A percentile compares a stretch with the other conserved stretches of the same genome.
phyloP scores from a whole-genome alignment of 176 grass and related monocot genomes.

The Melocanna baccifera region DNA sequence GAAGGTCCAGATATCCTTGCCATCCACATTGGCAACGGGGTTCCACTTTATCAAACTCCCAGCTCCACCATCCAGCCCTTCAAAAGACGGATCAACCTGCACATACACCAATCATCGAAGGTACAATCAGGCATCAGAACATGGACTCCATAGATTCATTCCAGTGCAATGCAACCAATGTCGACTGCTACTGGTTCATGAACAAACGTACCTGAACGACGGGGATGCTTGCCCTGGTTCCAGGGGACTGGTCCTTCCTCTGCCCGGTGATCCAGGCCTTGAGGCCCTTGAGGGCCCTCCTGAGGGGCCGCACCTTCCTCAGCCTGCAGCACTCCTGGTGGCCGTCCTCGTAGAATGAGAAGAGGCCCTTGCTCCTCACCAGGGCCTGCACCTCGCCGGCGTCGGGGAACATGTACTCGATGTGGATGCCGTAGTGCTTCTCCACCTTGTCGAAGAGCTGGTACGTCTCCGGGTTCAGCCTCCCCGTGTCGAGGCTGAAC shows the following conservation, averaged over 20 bases:
- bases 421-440: slow-evolving; percentile 86
- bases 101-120: neutral
- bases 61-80: slow-evolving; percentile 60
- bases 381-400: slow-evolving; percentile 72
- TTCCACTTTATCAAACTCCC: slow-evolving; percentile 98
- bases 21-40: slow-evolving; percentile 76
- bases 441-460: slow-evolving; percentile 75
- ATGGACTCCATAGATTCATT: neutral
- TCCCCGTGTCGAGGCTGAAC: slow-evolving; percentile 88
- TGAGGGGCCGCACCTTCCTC: slow-evolving; percentile 81
- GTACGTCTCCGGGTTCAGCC: slow-evolving; percentile 93
- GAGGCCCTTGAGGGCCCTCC: slow-evolving; percentile 68
- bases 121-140: neutral
- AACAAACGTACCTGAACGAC: slow-evolving; percentile 55
- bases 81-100: slow-evolving; percentile 81
- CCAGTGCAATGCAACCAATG: no score
- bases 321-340: slow-evolving; percentile 96
- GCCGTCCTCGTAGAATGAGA: slow-evolving; percentile 96
- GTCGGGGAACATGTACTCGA: slow-evolving; percentile 98
- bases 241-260: slow-evolving; percentile 91
- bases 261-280: slow-evolving; percentile 91
- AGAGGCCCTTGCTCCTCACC: slow-evolving; percentile 86
- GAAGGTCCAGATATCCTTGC: slow-evolving; percentile 93
- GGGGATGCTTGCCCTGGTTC: slow-evolving; percentile 80
- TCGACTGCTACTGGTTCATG: no score